Conservation (phyloP, 441 rosid genomes). For the Populus hybrid region DNA sequence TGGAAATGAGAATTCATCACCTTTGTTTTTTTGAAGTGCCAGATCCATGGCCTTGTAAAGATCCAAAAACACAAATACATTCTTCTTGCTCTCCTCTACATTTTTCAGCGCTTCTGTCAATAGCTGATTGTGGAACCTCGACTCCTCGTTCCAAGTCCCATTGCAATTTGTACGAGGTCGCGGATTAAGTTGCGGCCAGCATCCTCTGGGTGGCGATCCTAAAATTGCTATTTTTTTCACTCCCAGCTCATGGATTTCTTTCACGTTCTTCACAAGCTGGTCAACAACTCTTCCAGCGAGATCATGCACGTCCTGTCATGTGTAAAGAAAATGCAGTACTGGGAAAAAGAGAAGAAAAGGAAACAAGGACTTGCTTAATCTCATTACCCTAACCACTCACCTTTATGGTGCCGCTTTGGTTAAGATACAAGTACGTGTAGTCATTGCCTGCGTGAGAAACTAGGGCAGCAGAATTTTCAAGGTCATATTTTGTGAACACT, state of each 20-base stretch:
- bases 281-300: not conserved
- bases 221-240: not conserved
- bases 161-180: not conserved
- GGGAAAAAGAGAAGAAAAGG: not conserved
- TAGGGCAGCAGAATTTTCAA: not conserved
- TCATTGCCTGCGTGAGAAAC: not conserved
- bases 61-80: too few relatives aligned
- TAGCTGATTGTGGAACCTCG: too few relatives aligned
- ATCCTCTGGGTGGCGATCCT: not conserved
- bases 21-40: too few relatives aligned
- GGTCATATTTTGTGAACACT: not conserved
- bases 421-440: not conserved
- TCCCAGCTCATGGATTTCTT: not conserved
- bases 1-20: too few relatives aligned
- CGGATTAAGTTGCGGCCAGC: not conserved
- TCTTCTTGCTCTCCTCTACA: too few relatives aligned
- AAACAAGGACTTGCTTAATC: too few relatives aligned
- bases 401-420: too few relatives aligned
- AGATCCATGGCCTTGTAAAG: too few relatives aligned
- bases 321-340: not conserved
- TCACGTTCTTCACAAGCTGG: not conserved
- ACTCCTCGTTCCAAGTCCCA: not conserved
- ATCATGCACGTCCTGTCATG: not conserved
- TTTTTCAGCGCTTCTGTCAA: too few relatives aligned
- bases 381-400: too few relatives aligned